Conservation (phyloP, 495 filamentous ascomycete species). For the Corynascus novoguineensis region DNA sequence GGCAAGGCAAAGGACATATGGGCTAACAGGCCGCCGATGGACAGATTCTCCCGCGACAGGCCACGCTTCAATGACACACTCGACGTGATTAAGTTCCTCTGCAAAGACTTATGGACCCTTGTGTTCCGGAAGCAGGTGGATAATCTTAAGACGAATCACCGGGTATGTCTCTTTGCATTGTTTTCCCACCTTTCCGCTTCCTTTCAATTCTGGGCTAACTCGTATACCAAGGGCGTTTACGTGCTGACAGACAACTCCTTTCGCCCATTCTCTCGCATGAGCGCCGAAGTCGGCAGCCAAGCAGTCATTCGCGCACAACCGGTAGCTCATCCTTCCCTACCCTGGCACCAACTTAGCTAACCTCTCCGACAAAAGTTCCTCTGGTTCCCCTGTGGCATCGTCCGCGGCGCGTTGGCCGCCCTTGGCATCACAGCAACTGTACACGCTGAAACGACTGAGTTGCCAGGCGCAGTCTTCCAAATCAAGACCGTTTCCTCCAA, state of each 20-base stretch:
- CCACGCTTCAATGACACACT: conserved; percentile 82
- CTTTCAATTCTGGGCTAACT: not conserved
- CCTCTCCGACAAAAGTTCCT: conserved; percentile 60
- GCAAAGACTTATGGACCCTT: conserved; percentile 93
- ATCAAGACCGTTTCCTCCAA: conserved; percentile 76
- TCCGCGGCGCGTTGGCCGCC: conserved; percentile 80
- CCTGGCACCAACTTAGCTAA: too few relatives aligned
- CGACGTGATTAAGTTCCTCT: conserved; percentile 94
- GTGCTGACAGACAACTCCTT: conserved; percentile 93
- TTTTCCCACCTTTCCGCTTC: not conserved
- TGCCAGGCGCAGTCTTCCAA: conserved; percentile 89
- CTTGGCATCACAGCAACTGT: conserved; percentile 89
- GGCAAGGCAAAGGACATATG: not conserved
- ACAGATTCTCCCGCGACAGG: conserved; percentile 79
- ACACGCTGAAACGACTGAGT: conserved; percentile 77
- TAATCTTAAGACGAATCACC: conserved; percentile 96
- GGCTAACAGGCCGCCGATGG: not conserved
- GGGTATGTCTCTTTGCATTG: conserved; percentile 48
- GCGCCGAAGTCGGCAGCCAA: conserved; percentile 63
- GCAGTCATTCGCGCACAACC: conserved; percentile 71
- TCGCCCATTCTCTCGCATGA: conserved; percentile 82
- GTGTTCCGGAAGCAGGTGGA: conserved; percentile 96
- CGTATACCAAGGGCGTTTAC: conserved; percentile 66
- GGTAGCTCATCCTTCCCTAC: conserved; percentile 46
- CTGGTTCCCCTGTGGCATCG: conserved; percentile 89